These are phyloP conservation scores for Astrothelium macrocarpum DNA, from an alignment of 495 filamentous ascomycete genomes.

Conservation along the genomic window DNA sequence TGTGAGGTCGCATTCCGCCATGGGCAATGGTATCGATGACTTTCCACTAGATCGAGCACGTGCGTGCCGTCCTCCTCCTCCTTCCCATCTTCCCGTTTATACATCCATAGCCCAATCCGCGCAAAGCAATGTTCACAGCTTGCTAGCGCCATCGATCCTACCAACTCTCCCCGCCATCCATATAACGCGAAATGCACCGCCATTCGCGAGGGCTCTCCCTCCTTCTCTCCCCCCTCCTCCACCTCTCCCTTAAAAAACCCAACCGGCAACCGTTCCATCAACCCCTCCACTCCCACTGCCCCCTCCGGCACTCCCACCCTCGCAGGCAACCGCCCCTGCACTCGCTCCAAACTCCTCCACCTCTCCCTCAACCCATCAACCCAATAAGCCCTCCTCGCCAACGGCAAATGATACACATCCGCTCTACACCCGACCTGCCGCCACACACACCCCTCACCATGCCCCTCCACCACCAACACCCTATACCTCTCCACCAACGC, in stretches of 20 bases:
- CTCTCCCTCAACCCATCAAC: conserved; percentile 25
- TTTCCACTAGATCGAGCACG: conserved; percentile 26
- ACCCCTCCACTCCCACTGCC: background rate
- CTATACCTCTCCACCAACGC: conserved; percentile 70
- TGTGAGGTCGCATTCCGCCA: conserved; percentile 32
- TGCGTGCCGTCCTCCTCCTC: conserved; percentile 29
- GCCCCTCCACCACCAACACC: conserved; percentile 60
- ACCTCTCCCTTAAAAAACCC: background rate
- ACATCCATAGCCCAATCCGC: conserved; percentile 89
- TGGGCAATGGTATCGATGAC: conserved; percentile 35
- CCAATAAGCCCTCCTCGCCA: conserved; percentile 24
- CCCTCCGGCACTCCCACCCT: background rate
- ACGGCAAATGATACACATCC: conserved; percentile 34
- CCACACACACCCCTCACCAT: conserved; percentile 83
- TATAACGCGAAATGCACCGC: conserved; percentile 71
- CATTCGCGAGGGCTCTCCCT: conserved; percentile 17
- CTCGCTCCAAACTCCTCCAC: conserved; percentile 18
- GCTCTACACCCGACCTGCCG: conserved; percentile 67
- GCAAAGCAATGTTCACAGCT: conserved; percentile 79
- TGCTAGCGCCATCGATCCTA: conserved; percentile 55
- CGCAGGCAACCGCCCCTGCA: conserved; percentile 7
- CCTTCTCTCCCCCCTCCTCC: no score
- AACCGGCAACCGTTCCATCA: background rate
- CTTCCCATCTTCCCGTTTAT: conserved; percentile 40
- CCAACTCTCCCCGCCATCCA: conserved; percentile 70